Evolutionary conservation across 2,329 filamentous ascomycete genomes (phyloP).

Genomic region (Fusarium stilboides): DNA sequence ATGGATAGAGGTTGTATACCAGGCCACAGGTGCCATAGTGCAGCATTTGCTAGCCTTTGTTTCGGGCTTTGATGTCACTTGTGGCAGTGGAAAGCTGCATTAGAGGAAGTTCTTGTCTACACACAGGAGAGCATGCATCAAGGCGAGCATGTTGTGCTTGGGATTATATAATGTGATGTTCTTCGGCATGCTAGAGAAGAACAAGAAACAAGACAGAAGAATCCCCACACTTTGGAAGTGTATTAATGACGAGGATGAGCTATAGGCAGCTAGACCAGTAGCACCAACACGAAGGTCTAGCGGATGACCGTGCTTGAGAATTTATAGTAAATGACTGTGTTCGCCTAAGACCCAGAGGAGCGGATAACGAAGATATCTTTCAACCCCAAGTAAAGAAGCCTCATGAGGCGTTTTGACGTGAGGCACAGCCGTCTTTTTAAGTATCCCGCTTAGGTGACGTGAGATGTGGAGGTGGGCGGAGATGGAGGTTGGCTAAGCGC

Average conservation of each 20-base stretch:
- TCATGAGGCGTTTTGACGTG: conserved; percentile 15
- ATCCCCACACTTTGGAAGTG: neutral
- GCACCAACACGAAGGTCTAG: neutral
- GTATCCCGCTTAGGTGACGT: conserved; percentile 9
- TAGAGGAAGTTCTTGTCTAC: neutral
- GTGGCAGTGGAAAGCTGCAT: neutral
- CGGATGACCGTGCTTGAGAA: no score
- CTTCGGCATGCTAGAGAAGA: neutral
- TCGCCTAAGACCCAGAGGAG: neutral
- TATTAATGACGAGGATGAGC: conserved; percentile 5
- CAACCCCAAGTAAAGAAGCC: conserved; percentile 4
- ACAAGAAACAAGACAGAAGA: neutral
- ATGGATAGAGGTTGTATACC: conserved; percentile 46
- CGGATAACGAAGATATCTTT: neutral
- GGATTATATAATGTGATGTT: neutral
- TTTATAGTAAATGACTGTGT: no score
- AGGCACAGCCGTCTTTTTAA: neutral
- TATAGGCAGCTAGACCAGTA: neutral
- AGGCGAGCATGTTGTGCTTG: neutral
- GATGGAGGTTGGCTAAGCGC: conserved; percentile 14
- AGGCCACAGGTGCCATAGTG: conserved; percentile 23
- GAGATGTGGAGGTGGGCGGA: neutral
- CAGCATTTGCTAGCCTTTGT: conserved; percentile 12
- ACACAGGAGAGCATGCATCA: neutral
- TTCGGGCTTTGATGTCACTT: conserved; percentile 3